A percentile compares a stretch with the other conserved stretches of the same genome.
These are phyloP conservation scores for Hemileccinum impolitum DNA, from an alignment of 768 basidiomycete species.

Conservation along the genomic window DNA sequence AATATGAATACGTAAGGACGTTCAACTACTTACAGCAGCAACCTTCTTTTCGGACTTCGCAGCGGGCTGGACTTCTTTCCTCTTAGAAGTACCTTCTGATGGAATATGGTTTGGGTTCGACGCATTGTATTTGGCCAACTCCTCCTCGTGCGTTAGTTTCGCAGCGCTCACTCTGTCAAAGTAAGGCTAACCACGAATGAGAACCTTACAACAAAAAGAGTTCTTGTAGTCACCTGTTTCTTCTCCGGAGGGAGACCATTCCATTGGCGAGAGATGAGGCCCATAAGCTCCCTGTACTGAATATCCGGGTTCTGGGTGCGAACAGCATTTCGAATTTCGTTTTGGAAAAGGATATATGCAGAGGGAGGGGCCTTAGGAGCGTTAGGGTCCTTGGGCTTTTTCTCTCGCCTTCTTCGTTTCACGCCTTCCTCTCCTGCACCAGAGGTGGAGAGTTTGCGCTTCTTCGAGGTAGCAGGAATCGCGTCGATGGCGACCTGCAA, in stretches of 20 bases:
- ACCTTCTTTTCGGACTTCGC: slow-evolving; percentile 28
- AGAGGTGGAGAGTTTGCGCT: slow-evolving; percentile 44
- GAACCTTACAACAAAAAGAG: not conserved
- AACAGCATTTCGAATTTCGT: slow-evolving; percentile 75
- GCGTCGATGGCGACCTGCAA: slow-evolving; percentile 30
- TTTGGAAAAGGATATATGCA: slow-evolving; percentile 94
- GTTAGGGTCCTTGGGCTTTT: slow-evolving; percentile 81
- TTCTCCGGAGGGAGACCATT: slow-evolving; percentile 57
- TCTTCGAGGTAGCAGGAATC: slow-evolving; percentile 37
- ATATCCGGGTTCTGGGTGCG: slow-evolving; percentile 62
- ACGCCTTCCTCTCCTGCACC: slow-evolving; percentile 39
- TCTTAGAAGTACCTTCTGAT: slow-evolving; percentile 42
- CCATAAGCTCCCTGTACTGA: slow-evolving; percentile 68
- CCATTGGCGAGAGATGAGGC: slow-evolving; percentile 75
- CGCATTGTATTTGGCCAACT: slow-evolving; percentile 65
- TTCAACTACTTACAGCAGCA: slow-evolving; percentile 16
- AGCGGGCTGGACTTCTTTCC: slow-evolving; percentile 26
- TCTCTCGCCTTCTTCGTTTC: slow-evolving; percentile 38
- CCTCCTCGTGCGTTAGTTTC: slow-evolving; percentile 61
- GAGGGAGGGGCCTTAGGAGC: slow-evolving; percentile 92
- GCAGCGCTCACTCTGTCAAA: slow-evolving; percentile 46
- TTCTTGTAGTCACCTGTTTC: slow-evolving; percentile 55
- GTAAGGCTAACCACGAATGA: slow-evolving; percentile 25
- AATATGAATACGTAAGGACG: slow-evolving; percentile 5
- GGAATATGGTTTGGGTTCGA: slow-evolving; percentile 47